Percentiles rank a stretch among this genome's conserved stretches.
These are phyloP conservation scores for Apophysomyces trapeziformis DNA, from an alignment of 371 early-diverging fungal species.

Conservation along the genomic window DNA sequence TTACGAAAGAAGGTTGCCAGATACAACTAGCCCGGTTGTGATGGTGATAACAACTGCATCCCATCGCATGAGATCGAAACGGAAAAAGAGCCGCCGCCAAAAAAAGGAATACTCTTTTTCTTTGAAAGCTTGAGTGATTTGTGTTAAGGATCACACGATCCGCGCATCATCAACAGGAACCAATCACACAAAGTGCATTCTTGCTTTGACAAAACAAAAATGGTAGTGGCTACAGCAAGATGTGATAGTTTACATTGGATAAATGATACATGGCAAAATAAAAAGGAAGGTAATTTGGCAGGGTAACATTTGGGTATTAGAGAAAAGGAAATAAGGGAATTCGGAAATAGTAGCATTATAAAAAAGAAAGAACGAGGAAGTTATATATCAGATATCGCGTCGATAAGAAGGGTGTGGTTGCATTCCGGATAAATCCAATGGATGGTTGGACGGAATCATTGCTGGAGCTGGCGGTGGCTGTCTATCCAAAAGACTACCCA, in stretches of 20 bases:
- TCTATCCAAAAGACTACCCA: conserved; percentile 19
- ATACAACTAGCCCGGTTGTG: conserved; percentile 11
- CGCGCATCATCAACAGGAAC: conserved; percentile 4
- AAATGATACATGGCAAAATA: not conserved
- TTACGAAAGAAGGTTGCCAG: not conserved
- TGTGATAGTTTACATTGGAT: not conserved
- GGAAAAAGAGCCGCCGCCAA: conserved; percentile 5
- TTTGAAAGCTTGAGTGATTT: conserved; percentile 4
- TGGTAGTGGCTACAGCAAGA: not conserved
- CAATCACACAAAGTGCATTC: conserved; percentile 4
- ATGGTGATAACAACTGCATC: conserved; percentile 5
- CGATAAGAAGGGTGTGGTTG: conserved; percentile 29
- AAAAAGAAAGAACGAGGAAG: not conserved
- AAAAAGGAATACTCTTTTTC: conserved; percentile 6
- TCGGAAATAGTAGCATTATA: not conserved
- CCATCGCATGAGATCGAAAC: conserved; percentile 8
- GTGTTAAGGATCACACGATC: not conserved
- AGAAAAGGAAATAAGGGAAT: not conserved
- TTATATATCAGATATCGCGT: conserved; percentile 12
- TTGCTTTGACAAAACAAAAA: not conserved
- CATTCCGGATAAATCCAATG: conserved; percentile 37
- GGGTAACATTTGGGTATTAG: not conserved
- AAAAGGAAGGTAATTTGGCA: conserved; percentile 3
- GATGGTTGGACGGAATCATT: conserved; percentile 21
- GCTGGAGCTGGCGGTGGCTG: conserved; percentile 17